Evolutionary conservation across 2,329 filamentous ascomycete species (phyloP).

Genomic region (Monosporascus sp.): DNA sequence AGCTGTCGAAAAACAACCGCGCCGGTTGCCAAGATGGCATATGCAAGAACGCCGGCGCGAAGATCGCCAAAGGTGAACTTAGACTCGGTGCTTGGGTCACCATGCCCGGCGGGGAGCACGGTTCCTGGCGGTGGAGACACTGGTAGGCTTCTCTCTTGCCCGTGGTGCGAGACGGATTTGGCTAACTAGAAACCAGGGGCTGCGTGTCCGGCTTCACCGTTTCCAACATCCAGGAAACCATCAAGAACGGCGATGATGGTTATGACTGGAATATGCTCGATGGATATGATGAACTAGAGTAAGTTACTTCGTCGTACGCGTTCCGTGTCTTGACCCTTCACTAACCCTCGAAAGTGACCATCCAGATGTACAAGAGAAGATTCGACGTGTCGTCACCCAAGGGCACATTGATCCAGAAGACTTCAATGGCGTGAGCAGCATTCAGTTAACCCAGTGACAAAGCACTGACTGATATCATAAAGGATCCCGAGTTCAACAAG

Average conservation of each 20-base stretch:
- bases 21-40: conserved; percentile 67
- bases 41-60: conserved; percentile 65
- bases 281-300: conserved; percentile 70
- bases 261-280: conserved; percentile 66
- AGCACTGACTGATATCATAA: conserved; percentile 2
- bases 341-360: conserved; percentile 33
- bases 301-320: conserved; percentile 19
- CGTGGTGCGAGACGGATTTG: conserved; percentile 2
- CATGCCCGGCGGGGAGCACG: conserved; percentile 46
- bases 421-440: conserved; percentile 72
- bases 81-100: conserved; percentile 71
- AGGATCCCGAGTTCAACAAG: conserved; percentile 73
- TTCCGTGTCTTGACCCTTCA: neutral
- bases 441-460: neutral
- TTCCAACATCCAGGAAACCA: conserved; percentile 54
- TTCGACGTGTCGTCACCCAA: conserved; percentile 65
- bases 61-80: conserved; percentile 74
- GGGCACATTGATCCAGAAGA: conserved; percentile 81
- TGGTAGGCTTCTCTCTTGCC: conserved; percentile 54
- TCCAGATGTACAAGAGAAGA: conserved; percentile 64
- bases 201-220: conserved; percentile 78
- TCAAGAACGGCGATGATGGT: conserved; percentile 40
- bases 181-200: conserved; percentile 55
- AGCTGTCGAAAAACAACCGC: conserved; percentile 64
- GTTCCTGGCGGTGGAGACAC: conserved; percentile 74